Percentiles rank a stretch among this genome's conserved stretches.
These are phyloP conservation scores for Leishmania tropica DNA, from an alignment of 208 protist genomes.

Conservation along the genomic window DNA sequence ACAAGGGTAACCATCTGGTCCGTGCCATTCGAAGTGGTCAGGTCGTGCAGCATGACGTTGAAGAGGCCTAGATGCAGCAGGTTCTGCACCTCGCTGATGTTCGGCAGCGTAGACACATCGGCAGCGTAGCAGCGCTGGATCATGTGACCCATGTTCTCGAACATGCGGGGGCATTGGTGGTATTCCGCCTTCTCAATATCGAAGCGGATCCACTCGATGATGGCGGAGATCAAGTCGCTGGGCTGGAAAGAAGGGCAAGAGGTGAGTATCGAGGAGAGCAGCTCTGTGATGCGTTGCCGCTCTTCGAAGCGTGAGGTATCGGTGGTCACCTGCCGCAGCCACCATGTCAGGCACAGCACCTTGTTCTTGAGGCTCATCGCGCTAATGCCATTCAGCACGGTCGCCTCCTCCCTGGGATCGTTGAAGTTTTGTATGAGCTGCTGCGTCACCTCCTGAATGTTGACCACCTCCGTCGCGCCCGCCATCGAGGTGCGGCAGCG, in stretches of 20 bases:
- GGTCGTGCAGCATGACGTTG: slow-evolving; percentile 77
- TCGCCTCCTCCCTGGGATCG: slow-evolving; percentile 46
- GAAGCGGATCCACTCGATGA: slow-evolving; percentile 84
- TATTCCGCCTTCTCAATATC: slow-evolving; percentile 80
- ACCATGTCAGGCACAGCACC: slow-evolving; percentile 84
- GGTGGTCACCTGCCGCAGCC: slow-evolving; percentile 69
- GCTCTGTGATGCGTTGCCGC: slow-evolving; percentile 53
- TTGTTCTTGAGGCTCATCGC: slow-evolving; percentile 71
- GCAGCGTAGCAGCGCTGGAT: slow-evolving; percentile 60
- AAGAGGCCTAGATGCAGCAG: slow-evolving; percentile 73
- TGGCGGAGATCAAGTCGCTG: slow-evolving; percentile 51
- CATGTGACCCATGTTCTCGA: slow-evolving; percentile 84
- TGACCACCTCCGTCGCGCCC: slow-evolving; percentile 50
- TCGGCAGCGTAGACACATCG: slow-evolving; percentile 39
- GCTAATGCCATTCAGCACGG: slow-evolving; percentile 45
- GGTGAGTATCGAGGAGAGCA: slow-evolving; percentile 61
- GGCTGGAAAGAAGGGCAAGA: slow-evolving; percentile 37
- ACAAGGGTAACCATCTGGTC: slow-evolving; percentile 74
- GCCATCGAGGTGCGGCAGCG: slow-evolving; percentile 25
- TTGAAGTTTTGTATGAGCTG: slow-evolving; percentile 77
- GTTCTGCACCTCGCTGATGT: slow-evolving; percentile 55
- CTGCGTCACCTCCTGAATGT: slow-evolving; percentile 65
- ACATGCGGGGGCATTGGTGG: slow-evolving; percentile 79
- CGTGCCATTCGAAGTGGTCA: slow-evolving; percentile 48
- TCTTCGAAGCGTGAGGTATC: slow-evolving; percentile 63